These are phyloP conservation scores for Ganoderma boninense DNA, from an alignment of 1,284 basidiomycete genomes.

Conservation along the genomic window DNA sequence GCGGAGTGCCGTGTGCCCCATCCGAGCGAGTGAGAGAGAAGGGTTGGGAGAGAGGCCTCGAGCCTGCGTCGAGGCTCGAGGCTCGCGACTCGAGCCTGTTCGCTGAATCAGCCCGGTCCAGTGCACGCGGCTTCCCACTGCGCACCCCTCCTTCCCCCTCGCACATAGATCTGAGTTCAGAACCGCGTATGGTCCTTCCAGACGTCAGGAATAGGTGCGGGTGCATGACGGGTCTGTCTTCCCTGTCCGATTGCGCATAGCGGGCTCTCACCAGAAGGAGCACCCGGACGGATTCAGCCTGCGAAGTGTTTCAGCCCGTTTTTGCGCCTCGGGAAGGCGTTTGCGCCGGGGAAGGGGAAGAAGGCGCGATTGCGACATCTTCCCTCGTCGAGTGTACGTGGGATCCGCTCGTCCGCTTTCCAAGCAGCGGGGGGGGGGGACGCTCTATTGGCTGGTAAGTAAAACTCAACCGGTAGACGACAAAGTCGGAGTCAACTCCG, in stretches of 20 bases:
- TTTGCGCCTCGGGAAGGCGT: conserved; percentile 2
- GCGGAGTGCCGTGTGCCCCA: conserved; percentile 1
- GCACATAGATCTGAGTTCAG: not conserved
- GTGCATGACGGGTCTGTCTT: not conserved
- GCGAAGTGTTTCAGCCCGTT: conserved; percentile 3
- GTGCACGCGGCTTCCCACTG: not conserved
- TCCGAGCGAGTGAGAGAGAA: not conserved
- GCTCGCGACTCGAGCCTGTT: not conserved
- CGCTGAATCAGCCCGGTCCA: not conserved
- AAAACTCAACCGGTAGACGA: not conserved
- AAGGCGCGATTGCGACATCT: not conserved
- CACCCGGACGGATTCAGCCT: not conserved
- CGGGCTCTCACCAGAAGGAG: conserved; percentile 6
- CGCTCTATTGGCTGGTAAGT: not conserved
- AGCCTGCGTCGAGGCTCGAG: not conserved
- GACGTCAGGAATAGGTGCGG: not conserved
- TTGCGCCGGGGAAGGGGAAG: not conserved
- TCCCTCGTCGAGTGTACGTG: not conserved
- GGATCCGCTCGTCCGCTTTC: not conserved
- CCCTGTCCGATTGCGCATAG: conserved; percentile 5
- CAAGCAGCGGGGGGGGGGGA: not conserved
- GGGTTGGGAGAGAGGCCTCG: not conserved
- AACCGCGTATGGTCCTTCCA: not conserved
- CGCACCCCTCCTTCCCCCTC: not conserved
- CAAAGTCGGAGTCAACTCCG: not conserved